Base-by-base conservation (phyloP, 1,284 basidiomycete genomes). In the Tilletia caries region DNA sequence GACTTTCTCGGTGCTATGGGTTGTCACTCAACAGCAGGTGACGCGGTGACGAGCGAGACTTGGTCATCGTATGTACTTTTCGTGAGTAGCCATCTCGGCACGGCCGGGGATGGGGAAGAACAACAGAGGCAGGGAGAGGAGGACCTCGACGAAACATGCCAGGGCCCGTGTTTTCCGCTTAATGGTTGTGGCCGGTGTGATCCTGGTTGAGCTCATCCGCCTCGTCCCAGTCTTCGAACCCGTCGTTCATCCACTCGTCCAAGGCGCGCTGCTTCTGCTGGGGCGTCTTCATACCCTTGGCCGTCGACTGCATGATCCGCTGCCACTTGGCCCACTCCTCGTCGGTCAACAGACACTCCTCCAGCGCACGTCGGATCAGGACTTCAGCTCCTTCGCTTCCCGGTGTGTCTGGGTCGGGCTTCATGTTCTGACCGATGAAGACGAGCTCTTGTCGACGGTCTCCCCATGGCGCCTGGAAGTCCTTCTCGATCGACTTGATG, bases 391-490 rank as follows among this genome's bases (percentile, higher is more conserved):
- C 78, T 20, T 62, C 58, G 12, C 32, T 29, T 32, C 58, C 58
- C 15, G 37, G 37, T 33, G 29, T 37, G 18, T 20, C 33, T n/a
- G 58, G 13, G 33, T 44, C 41, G 2, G 67, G 67, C 23, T 74
- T 68, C 75, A 83, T 74, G 48, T 80, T 76, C 64, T 84, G 82
- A 13, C 83, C 83, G 68, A 86, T 85, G 48, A 77, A 79, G 58
- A 79, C 79, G 69, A 85, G 74, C 71, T 86, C 85, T 69, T 86
- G 85, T 5, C 85, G 78, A 41, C 85, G 81, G 74, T 86, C 85
- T 18, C 85, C 85, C 85, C 85, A 86, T 1, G 74, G 69, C 1
- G 82, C 85, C 29, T 83, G 54, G 64, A 86, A 86, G 74, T 86
- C 86, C 23, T 73, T 73, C 70, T 79, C 79, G 72, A 86, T 86